Percentiles rank a stretch among this genome's conserved stretches.
These are phyloP conservation scores for Knoxdaviesia proteae DNA, from an alignment of 2,329 filamentous ascomycete genomes.

Conservation along the genomic window DNA sequence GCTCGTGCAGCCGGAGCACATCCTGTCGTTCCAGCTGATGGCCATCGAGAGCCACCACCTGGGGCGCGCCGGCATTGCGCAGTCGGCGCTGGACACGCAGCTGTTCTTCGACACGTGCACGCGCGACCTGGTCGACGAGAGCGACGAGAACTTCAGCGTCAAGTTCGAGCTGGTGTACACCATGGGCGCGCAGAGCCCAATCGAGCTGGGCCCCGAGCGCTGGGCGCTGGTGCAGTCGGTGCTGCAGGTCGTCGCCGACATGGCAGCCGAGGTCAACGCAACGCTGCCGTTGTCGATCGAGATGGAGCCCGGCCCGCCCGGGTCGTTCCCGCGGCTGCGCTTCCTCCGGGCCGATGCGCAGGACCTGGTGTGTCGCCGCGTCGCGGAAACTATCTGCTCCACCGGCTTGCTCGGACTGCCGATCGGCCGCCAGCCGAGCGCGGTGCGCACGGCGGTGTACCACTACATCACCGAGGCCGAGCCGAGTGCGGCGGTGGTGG, in stretches of 20 bases:
- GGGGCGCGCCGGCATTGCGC: constrained; percentile 4
- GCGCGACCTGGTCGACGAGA: constrained; percentile 42
- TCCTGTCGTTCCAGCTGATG: constrained; percentile 43
- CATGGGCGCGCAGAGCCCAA: constrained; percentile 26
- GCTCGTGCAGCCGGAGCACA: constrained; percentile 40
- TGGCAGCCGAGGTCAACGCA: constrained; percentile 11
- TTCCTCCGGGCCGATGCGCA: constrained; percentile 18
- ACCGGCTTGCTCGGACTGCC: constrained; percentile 21
- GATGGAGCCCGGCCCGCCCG: constrained; percentile 10
- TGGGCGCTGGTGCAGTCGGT: constrained; percentile 36
- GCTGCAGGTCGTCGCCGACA: constrained; percentile 18
- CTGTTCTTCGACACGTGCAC: constrained; percentile 20
- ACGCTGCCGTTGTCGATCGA: constrained; percentile 20
- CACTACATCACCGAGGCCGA: constrained; percentile 22
- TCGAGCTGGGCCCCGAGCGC: constrained; percentile 31
- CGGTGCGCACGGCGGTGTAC: constrained; percentile 12
- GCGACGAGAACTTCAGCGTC: constrained; percentile 39
- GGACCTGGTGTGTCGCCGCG: background rate
- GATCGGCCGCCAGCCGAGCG: constrained; percentile 14
- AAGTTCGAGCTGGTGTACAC: constrained; percentile 45
- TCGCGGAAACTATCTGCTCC: constrained; percentile 20
- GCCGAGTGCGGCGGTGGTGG: constrained; percentile 12
- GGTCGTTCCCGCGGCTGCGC: constrained; percentile 25
- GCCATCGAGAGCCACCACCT: constrained; percentile 26
- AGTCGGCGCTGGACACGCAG: constrained; percentile 17